Conservation (phyloP, 2,329 filamentous ascomycete genomes). For the Pseudogymnoascus sp. region DNA sequence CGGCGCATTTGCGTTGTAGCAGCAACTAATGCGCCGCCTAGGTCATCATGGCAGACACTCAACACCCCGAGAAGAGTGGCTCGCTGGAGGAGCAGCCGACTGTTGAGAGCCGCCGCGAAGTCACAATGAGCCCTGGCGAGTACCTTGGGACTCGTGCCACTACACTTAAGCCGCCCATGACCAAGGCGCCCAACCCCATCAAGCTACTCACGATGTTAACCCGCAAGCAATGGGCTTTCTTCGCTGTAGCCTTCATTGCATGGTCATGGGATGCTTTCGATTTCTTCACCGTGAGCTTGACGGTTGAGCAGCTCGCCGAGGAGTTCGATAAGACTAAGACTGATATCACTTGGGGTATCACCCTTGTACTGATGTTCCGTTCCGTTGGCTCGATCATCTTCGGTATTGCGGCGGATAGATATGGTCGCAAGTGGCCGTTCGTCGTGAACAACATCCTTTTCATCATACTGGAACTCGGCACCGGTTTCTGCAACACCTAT, state of each 20-base stretch:
- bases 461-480: constrained; percentile 61
- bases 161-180: constrained; percentile 49
- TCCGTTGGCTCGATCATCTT: constrained; percentile 70
- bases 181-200: constrained; percentile 62
- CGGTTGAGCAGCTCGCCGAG: constrained; percentile 60
- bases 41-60: not conserved
- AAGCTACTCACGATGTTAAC: constrained; percentile 57
- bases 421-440: constrained; percentile 75
- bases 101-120: not conserved
- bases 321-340: constrained; percentile 55
- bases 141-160: constrained; percentile 46
- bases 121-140: constrained; percentile 21
- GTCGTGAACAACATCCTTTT: constrained; percentile 67
- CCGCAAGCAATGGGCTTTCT: constrained; percentile 63
- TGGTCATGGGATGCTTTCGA: constrained; percentile 82
- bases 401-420: constrained; percentile 69
- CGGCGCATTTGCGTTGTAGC: not conserved
- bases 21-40: not conserved
- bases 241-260: constrained; percentile 63
- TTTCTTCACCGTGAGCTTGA: constrained; percentile 73
- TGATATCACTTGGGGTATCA: constrained; percentile 64
- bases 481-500: constrained; percentile 68
- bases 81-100: constrained; percentile 1
- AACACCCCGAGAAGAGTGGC: not conserved
- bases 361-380: constrained; percentile 63